A percentile compares a stretch with the other conserved stretches of the same genome.
Evolutionary conservation across 2,329 filamentous ascomycete genomes (phyloP).

Genomic region (Dothidotthia symphoricarpi): DNA sequence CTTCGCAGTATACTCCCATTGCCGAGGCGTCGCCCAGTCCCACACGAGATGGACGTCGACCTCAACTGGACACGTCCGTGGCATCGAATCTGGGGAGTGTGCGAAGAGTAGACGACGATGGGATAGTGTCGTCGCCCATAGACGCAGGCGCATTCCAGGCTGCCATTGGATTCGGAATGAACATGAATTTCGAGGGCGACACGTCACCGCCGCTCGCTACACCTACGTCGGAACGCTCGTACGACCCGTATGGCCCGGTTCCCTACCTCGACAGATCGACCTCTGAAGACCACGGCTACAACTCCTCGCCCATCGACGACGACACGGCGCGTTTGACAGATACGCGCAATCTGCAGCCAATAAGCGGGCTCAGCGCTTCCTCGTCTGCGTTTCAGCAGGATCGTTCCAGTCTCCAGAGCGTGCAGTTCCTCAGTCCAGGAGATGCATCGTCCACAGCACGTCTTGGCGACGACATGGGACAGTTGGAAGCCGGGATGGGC

Average conservation of each 20-base stretch:
- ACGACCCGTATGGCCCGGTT: slow-evolving; percentile 40
- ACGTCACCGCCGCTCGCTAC: slow-evolving; percentile 30
- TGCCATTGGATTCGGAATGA: slow-evolving; percentile 49
- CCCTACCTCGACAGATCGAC: slow-evolving; percentile 42
- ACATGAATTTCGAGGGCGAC: slow-evolving; percentile 47
- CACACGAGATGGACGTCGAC: slow-evolving; percentile 31
- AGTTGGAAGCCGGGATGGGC: slow-evolving; percentile 54
- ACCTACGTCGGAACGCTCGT: slow-evolving; percentile 49
- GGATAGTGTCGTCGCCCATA: slow-evolving; percentile 42
- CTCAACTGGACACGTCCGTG: slow-evolving; percentile 40
- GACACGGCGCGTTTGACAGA: slow-evolving; percentile 62
- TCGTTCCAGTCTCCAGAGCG: slow-evolving; percentile 54
- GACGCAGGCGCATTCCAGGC: slow-evolving; percentile 50
- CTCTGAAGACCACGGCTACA: slow-evolving; percentile 57
- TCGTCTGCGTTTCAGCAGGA: slow-evolving; percentile 42
- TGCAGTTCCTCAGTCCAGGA: slow-evolving; percentile 52
- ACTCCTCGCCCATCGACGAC: slow-evolving; percentile 52
- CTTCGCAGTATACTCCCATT: slow-evolving; percentile 54
- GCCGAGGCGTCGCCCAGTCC: slow-evolving; percentile 54
- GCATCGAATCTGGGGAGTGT: slow-evolving; percentile 26
- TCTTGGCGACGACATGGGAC: slow-evolving; percentile 60
- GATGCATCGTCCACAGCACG: slow-evolving; percentile 46
- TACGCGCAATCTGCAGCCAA: slow-evolving; percentile 55
- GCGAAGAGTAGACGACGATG: slow-evolving; percentile 35
- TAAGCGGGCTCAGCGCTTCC: slow-evolving; percentile 50